These are phyloP conservation scores for Peronosclerospora sorghi DNA, from an alignment of 352 stramenopile genomes.

Conservation along the genomic window DNA sequence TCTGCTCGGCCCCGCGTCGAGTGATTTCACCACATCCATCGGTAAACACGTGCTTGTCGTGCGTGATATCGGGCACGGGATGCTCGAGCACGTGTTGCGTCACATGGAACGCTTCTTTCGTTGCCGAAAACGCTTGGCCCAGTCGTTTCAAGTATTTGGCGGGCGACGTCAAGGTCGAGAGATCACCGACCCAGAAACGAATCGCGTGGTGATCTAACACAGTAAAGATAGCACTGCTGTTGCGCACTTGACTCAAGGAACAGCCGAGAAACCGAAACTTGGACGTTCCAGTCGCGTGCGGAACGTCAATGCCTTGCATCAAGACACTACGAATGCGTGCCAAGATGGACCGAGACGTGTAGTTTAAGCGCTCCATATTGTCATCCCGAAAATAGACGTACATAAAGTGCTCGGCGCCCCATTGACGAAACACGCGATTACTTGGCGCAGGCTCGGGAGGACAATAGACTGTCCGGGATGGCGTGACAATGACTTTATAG, in stretches of 20 bases:
- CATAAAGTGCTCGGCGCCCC: constrained; percentile 63
- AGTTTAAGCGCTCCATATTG: constrained; percentile 61
- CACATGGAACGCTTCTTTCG: constrained; percentile 37
- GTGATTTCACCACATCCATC: constrained; percentile 68
- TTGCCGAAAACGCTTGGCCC: constrained; percentile 65
- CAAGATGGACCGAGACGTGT: constrained; percentile 26
- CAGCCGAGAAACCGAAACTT: constrained; percentile 58
- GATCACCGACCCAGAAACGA: constrained; percentile 49
- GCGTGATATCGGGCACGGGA: constrained; percentile 33
- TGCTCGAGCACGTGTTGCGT: constrained; percentile 32
- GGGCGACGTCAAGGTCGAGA: constrained; percentile 35
- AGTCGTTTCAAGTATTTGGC: constrained; percentile 73
- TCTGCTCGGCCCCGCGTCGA: constrained; percentile 16
- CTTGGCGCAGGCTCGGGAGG: constrained; percentile 31
- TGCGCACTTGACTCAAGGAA: constrained; percentile 65
- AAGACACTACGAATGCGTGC: constrained; percentile 30
- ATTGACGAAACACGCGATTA: constrained; percentile 67
- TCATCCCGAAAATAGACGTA: constrained; percentile 79
- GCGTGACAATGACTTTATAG: constrained; percentile 57
- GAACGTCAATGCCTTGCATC: constrained; percentile 27
- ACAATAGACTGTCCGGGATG: constrained; percentile 54
- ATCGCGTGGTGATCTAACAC: constrained; percentile 35
- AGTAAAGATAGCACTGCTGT: constrained; percentile 64
- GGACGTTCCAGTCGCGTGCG: constrained; percentile 10
- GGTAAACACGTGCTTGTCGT: constrained; percentile 43